phyloP scores from a whole-genome alignment of 1,284 basidiomycete species.

The Cutaneotrichosporon cutaneum region DNA sequence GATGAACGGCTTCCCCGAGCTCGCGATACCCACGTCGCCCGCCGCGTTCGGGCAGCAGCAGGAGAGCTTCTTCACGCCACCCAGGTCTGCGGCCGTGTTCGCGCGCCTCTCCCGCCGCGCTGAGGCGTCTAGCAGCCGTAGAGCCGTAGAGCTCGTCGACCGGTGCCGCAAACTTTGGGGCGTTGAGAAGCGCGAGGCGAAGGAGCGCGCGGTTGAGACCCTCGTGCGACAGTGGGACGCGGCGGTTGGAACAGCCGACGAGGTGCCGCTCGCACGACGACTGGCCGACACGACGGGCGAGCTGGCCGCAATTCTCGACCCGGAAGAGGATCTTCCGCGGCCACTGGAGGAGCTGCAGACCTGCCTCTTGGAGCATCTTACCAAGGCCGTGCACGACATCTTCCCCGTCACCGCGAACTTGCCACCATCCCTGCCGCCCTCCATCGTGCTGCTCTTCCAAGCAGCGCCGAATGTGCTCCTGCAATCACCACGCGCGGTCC shows the following conservation, averaged over 20 bases:
- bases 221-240: constrained; percentile 38
- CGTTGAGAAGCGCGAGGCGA: constrained; percentile 35
- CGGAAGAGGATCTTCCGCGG: constrained; percentile 24
- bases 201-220: constrained; percentile 40
- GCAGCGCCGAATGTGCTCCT: constrained; percentile 30
- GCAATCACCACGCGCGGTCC: constrained; percentile 17
- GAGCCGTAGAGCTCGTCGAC: constrained; percentile 43
- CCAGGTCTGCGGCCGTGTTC: constrained; percentile 36
- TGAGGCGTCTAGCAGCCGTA: constrained; percentile 25
- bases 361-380: constrained; percentile 28
- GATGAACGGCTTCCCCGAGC: constrained; percentile 35
- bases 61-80: constrained; percentile 37
- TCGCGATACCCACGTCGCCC: constrained; percentile 26
- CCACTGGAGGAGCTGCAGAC: constrained; percentile 31
- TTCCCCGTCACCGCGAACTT: constrained; percentile 36
- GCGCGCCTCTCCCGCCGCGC: constrained; percentile 28
- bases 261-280: constrained; percentile 23
- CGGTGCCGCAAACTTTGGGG: constrained; percentile 48
- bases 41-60: constrained; percentile 6
- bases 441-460: constrained; percentile 36
- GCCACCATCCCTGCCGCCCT: constrained; percentile 35
- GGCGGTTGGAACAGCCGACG: constrained; percentile 31
- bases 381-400: constrained; percentile 28
- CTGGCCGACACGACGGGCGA: constrained; percentile 30
- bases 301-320: constrained; percentile 23